A percentile compares a stretch with the other conserved stretches of the same genome.
Conservation (phyloP, 2,329 filamentous ascomycete genomes). For the Xylaria sp. region DNA sequence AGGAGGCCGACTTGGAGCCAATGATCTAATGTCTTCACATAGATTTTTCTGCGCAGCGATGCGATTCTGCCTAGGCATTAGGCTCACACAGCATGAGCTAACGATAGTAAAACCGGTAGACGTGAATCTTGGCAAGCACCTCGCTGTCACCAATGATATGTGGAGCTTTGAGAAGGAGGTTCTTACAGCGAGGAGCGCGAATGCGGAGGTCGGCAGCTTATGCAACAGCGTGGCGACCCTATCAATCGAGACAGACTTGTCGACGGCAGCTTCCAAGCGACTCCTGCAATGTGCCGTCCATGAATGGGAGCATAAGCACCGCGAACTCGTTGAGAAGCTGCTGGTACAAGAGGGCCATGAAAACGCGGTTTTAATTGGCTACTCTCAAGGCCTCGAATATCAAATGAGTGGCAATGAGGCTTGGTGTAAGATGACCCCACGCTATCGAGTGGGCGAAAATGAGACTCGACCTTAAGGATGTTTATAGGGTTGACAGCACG, state of each 20-base stretch:
- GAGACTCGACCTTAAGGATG: too few relatives aligned
- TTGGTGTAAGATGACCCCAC: too few relatives aligned
- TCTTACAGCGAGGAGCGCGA: background rate
- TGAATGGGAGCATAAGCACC: slow-evolving; percentile 22
- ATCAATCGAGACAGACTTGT: slow-evolving; percentile 11
- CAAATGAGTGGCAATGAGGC: too few relatives aligned
- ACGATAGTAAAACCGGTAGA: slow-evolving; percentile 2
- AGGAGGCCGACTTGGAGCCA: too few relatives aligned
- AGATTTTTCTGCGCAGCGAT: slow-evolving; percentile 18
- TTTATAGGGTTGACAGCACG: too few relatives aligned
- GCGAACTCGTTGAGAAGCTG: background rate
- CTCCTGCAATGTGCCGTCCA: slow-evolving; percentile 7
- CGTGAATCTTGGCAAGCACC: background rate
- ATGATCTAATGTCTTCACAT: background rate
- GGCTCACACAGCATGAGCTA: background rate
- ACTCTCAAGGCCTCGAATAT: too few relatives aligned
- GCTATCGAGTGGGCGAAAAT: too few relatives aligned
- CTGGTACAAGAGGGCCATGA: too few relatives aligned
- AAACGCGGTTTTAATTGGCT: too few relatives aligned
- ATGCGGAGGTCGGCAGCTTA: slow-evolving; percentile 10
- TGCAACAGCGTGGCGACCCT: slow-evolving; percentile 20
- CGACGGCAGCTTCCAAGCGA: slow-evolving; percentile 6
- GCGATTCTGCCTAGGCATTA: slow-evolving; percentile 11
- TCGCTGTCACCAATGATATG: slow-evolving; percentile 21
- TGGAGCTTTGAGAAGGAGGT: slow-evolving; percentile 25